phyloP scores from a whole-genome alignment of 2,329 filamentous ascomycete genomes.

The Sporothrix euskadiensis region DNA sequence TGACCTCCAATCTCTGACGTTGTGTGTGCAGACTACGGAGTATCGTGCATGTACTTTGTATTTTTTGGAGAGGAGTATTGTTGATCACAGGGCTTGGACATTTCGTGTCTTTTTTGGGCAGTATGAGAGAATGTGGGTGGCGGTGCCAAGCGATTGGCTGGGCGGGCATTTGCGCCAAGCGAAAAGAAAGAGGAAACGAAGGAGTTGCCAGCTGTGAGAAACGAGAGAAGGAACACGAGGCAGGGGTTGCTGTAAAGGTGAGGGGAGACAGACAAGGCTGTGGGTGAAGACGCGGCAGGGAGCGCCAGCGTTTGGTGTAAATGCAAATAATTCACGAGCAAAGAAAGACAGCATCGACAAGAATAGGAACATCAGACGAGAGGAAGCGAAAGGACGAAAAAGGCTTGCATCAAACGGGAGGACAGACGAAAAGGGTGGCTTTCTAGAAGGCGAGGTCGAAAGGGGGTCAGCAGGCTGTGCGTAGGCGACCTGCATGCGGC shows the following conservation, averaged over 20 bases:
- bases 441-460: not conserved
- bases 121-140: slow-evolving; percentile 3
- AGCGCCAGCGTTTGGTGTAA: not conserved
- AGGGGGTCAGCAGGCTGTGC: not conserved
- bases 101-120: not conserved
- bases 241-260: not conserved
- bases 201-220: not conserved
- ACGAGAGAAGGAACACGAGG: not conserved
- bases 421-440: slow-evolving; percentile 6
- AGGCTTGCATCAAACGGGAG: slow-evolving; percentile 1
- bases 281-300: not conserved
- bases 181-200: not conserved
- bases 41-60: not conserved
- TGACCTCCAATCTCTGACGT: not conserved
- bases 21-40: not conserved
- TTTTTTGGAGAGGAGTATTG: not conserved
- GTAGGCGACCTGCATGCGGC: slow-evolving; percentile 1
- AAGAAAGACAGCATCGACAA: not conserved
- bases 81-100: not conserved
- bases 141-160: slow-evolving; percentile 14
- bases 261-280: not conserved
- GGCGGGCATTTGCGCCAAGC: slow-evolving; percentile 1
- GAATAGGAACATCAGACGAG: slow-evolving; percentile 9
- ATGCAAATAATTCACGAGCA: not conserved
- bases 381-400: not conserved